Percentiles rank a stretch among this genome's conserved stretches.
Conservation (phyloP, 169 alveolate species). For the Eimeria nieschulzi region DNA sequence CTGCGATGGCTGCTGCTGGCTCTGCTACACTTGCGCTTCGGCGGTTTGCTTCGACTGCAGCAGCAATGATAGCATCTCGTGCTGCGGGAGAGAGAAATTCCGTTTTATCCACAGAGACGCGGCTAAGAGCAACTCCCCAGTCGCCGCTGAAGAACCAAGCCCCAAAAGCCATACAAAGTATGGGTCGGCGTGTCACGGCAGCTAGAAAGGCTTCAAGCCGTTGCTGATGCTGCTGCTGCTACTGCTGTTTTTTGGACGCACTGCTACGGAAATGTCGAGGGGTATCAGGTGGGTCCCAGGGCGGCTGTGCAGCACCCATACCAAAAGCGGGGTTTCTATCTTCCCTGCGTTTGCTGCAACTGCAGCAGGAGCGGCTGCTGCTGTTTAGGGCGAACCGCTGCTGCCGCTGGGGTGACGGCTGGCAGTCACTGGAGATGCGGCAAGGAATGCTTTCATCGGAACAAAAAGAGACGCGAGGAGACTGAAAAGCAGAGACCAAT, state of each 20-base stretch:
- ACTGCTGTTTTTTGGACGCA: conserved; percentile 13
- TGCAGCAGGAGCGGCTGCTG: conserved; percentile 37
- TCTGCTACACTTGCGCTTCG: too few relatives aligned
- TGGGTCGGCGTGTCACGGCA: conserved; percentile 19
- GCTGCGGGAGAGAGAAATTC: too few relatives aligned
- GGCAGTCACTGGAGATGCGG: background rate
- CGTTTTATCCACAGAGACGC: too few relatives aligned
- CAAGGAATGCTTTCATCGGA: conserved; percentile 3
- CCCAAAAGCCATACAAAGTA: background rate
- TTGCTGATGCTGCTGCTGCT: conserved; percentile 47
- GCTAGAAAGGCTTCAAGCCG: background rate
- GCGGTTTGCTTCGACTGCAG: too few relatives aligned
- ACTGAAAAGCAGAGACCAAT: background rate
- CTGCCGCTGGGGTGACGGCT: background rate
- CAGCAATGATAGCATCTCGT: too few relatives aligned
- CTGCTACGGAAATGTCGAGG: conserved; percentile 3
- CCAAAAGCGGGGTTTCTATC: conserved; percentile 3
- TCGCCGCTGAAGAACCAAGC: too few relatives aligned
- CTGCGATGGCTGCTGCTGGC: too few relatives aligned
- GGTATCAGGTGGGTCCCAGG: conserved; percentile 26
- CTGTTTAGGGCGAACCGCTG: background rate
- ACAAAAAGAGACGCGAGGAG: background rate
- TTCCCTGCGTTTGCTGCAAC: background rate
- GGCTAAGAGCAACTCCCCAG: too few relatives aligned
- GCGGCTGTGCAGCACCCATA: conserved; percentile 7